Evolutionary conservation across 257 asterid genomes (phyloP).

Genomic region (Penstemon eatonii): DNA sequence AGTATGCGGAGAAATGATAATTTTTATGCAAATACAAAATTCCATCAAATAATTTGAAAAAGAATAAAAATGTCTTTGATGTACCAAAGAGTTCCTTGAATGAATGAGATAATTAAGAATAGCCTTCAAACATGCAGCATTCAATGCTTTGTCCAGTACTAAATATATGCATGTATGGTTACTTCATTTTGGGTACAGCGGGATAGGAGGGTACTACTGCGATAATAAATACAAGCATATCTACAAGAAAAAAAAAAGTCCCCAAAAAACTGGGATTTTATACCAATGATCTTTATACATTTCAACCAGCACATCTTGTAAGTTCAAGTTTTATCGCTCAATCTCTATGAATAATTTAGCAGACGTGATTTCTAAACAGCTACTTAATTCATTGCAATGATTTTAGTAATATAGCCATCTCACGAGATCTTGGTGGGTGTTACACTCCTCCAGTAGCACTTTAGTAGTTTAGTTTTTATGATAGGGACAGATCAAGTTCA

Average conservation of each 20-base stretch:
- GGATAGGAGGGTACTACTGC: neutral
- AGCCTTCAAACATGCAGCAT: neutral
- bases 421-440: neutral
- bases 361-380: neutral
- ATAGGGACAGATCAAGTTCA: neutral
- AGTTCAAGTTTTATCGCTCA: neutral
- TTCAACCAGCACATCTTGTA: neutral
- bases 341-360: neutral
- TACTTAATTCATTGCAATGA: neutral
- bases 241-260: neutral
- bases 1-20: neutral
- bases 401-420: neutral
- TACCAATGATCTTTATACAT: neutral
- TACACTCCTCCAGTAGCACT: neutral
- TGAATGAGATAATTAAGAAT: too few species aligned
- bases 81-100: too few species aligned
- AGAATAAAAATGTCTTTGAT: too few species aligned
- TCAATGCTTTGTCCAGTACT: too few species aligned
- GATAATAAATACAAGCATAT: neutral
- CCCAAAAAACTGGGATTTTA: neutral
- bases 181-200: neutral
- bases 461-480: neutral
- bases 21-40: constrained; percentile 10
- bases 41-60: neutral
- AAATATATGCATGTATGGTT: too few species aligned